Evolutionary conservation across 345 rosid genomes (phyloP), one percentile per base, ranked within the genome.

Genomic region (Odontarrhena argentea): DNA sequence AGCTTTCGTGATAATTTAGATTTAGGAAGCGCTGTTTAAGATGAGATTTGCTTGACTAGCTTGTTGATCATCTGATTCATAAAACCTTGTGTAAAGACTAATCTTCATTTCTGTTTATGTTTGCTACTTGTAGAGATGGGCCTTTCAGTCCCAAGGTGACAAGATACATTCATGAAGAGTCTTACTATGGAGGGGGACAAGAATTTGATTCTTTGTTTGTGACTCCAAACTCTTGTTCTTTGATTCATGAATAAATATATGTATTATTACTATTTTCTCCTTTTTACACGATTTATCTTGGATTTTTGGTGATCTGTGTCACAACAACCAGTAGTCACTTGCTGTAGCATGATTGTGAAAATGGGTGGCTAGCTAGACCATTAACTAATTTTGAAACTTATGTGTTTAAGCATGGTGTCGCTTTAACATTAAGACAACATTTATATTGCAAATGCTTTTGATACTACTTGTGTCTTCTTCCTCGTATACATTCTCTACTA

Each of bases 71-170:
- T 42, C 11, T 55, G 67, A 26, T 65, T 37, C 47, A 59, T 62
- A 13, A 42, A 32, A 66, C 11, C 4, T 66, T 66, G 22, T 45
- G 36, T 22, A 26, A 51, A 13, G 25, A 10, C 41, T 68, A 74
- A 55, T 38, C 36, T 0, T 8, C 28, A 13, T 37, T 34, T 47
- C 69, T 56, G 69, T 60, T 63, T 53, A 12, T 64, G 47, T 77
- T 69, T 69, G 40, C 78, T 65, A 46, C 50, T 69, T 1, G 37
- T 78, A 90, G 97, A 83, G 88, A 77, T 85, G 67, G 97, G 98
- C 60, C 81, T 81, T 71, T 85, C 92, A 1, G 92, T 82, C 60
- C 97, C 94, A 73, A 93, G 98, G 94, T 93, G 96, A 88, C 80
- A 28, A 57, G 64, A 58, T 69, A 36, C 65, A 42, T 64, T 40